Evolutionary conservation across 164 flowering plant species (phyloP), one percentile per base, ranked within the genome.

Genomic region (Vitis cinerea): DNA sequence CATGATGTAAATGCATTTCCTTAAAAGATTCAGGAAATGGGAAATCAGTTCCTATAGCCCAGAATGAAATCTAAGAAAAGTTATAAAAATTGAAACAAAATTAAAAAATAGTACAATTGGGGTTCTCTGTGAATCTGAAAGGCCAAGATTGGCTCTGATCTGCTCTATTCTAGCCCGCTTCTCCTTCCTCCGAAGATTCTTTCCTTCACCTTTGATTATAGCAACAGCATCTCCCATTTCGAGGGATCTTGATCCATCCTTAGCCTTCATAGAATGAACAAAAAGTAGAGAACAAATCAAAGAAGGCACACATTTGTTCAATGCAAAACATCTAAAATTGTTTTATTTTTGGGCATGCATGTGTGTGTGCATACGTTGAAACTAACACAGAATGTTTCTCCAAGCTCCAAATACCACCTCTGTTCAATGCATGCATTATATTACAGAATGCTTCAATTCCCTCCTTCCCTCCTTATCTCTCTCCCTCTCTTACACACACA

Each of bases 71-170:
- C 9, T 53, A 53, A 16, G 10, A 11, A 37, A 1, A 16, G 8
- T 19, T 48, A 11, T 0, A 63, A 12, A 9, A 47, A 16, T 31
- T 29, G 37, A 27, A 44, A 48, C 10, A 6, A 71, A 44, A 55
- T 19, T 0, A 44, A 47, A 71, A 49, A 54, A 16, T 50, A 65
- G 17, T 89, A 95, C 99, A 94, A 78, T 58, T 50, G 99, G 99
- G n/a, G 99, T 95, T 79, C 97, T 90, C 68, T 90, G 97, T 10
- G 96, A 84, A 83, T 95, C 99, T 60, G 99, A 95, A 79, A 95
- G 98, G 49, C 99, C 99, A 72, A 95, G 94, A 76, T 81, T 95
- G 53, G 93, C 99, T 81, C 99, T 85, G 76, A 95, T 93, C 81
- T 93, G 98, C 74, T 93, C 98, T 73, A 95, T 95, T 74, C 98